phyloP scores from a whole-genome alignment of 164 flowering plant genomes.

The Macadamia integrifolia region DNA sequence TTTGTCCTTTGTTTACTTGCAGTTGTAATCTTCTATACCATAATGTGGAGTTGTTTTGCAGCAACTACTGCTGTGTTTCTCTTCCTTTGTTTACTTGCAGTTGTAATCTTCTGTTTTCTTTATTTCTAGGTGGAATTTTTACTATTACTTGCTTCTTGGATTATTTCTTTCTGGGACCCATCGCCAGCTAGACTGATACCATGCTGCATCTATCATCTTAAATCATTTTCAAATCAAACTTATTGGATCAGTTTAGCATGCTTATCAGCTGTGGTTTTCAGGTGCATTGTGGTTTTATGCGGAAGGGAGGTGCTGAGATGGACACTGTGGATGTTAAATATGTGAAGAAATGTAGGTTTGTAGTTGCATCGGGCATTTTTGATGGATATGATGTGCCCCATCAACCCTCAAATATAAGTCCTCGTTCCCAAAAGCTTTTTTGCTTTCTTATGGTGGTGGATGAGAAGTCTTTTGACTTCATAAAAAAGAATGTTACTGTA shows the following conservation, averaged over 20 bases:
- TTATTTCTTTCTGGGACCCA: too few relatives aligned
- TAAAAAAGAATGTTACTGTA: slow-evolving; percentile 59
- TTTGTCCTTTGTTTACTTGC: too few relatives aligned
- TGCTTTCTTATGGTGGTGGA: slow-evolving; percentile 98
- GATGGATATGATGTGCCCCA: slow-evolving; percentile 97
- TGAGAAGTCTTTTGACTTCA: slow-evolving; percentile 66
- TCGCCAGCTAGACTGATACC: too few relatives aligned
- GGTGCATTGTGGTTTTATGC: slow-evolving; percentile 96
- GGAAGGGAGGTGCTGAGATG: slow-evolving; percentile 91
- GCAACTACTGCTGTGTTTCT: too few relatives aligned
- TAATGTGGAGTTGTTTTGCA: too few relatives aligned
- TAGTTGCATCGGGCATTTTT: slow-evolving; percentile 96
- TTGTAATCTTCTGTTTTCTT: too few relatives aligned
- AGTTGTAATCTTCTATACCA: too few relatives aligned
- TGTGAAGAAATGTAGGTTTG: slow-evolving; percentile 73
- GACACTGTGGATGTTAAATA: slow-evolving; percentile 50
- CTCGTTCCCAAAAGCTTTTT: slow-evolving; percentile 70
- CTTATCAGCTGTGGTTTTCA: slow-evolving; percentile 21
- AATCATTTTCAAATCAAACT: too few relatives aligned
- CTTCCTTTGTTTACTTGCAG: too few relatives aligned
- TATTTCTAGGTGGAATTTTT: too few relatives aligned
- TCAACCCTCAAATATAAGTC: slow-evolving; percentile 84
- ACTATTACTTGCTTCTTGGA: too few relatives aligned
- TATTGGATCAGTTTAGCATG: background rate
- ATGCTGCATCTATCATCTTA: too few relatives aligned